These are phyloP conservation scores for Evansstolkia leycettana DNA, from an alignment of 495 filamentous ascomycete species.

Conservation along the genomic window DNA sequence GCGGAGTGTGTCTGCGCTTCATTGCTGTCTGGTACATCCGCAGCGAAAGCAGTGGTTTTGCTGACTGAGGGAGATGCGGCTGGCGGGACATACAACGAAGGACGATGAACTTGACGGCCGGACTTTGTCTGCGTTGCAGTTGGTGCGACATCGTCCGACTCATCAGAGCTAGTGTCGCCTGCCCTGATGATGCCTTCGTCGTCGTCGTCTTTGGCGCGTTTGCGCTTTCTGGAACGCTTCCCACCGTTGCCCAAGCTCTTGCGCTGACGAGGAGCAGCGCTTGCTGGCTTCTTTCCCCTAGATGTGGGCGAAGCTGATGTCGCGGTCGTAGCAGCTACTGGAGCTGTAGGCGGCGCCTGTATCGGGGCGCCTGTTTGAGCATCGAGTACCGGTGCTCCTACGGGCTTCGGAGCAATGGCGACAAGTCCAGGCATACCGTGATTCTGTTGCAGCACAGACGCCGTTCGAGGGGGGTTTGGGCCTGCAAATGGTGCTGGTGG, in stretches of 20 bases:
- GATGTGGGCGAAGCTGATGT: conserved; percentile 1
- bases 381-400: conserved; percentile 1
- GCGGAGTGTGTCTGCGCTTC: conserved; percentile 4
- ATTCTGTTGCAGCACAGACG: neutral
- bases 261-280: conserved; percentile 4
- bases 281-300: conserved; percentile 6
- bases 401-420: conserved; percentile 10
- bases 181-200: conserved; percentile 31
- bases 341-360: conserved; percentile 1
- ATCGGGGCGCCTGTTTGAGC: neutral
- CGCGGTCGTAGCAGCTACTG: neutral
- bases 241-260: conserved; percentile 4
- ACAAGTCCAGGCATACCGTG: conserved; percentile 1
- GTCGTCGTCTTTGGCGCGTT: conserved; percentile 31
- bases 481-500: conserved; percentile 10
- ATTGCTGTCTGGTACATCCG: conserved; percentile 30
- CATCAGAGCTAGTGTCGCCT: conserved; percentile 34
- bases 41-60: conserved; percentile 15
- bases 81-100: conserved; percentile 54
- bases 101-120: conserved; percentile 68
- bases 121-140: conserved; percentile 65
- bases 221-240: conserved; percentile 31
- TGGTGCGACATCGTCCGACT: conserved; percentile 36
- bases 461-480: conserved; percentile 6
- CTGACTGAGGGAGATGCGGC: conserved; percentile 11